These are phyloP conservation scores for Neoarthrinium moseri DNA, from an alignment of 2,329 filamentous ascomycete genomes.

Conservation along the genomic window DNA sequence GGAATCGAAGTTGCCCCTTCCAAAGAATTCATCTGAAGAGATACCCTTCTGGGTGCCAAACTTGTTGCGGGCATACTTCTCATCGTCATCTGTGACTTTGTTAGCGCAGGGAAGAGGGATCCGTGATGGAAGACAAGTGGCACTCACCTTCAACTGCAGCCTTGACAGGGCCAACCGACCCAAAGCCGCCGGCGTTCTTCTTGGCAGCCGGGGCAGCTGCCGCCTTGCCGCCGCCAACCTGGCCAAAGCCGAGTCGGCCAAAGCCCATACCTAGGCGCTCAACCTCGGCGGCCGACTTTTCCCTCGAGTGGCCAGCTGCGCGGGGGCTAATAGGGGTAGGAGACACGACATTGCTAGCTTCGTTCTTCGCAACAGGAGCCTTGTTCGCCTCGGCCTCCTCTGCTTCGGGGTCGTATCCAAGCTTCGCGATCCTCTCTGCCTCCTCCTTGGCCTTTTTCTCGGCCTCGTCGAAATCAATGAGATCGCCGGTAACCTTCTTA, in stretches of 20 bases:
- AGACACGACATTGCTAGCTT: conserved; percentile 63
- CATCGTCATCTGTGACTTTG: conserved; percentile 61
- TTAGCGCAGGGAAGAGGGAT: conserved; percentile 1
- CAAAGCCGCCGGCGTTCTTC: conserved; percentile 83
- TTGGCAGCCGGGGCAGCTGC: conserved; percentile 55
- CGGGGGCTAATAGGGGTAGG: conserved; percentile 76
- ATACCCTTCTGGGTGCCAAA: conserved; percentile 95
- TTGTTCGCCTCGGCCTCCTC: conserved; percentile 59
- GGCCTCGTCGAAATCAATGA: conserved; percentile 94
- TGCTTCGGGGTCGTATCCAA: conserved; percentile 92
- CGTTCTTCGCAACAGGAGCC: conserved; percentile 29
- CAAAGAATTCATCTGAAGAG: conserved; percentile 97
- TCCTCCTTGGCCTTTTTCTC: conserved; percentile 98
- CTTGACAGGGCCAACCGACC: conserved; percentile 76
- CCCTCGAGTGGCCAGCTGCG: conserved; percentile 56
- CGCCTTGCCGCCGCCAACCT: conserved; percentile 66
- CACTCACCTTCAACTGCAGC: conserved; percentile 64
- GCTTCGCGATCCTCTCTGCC: conserved; percentile 89
- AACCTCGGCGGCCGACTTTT: conserved; percentile 73
- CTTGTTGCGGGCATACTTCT: conserved; percentile 81
- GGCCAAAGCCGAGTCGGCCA: conserved; percentile 81
- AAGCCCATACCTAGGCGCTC: conserved; percentile 91
- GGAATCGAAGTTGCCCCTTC: conserved; percentile 83
- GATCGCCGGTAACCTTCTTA: conserved; percentile 80
- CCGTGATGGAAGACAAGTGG: neutral